Evolutionary conservation across 257 asterid genomes (phyloP).

Genomic region (Solanum raphanifolium): DNA sequence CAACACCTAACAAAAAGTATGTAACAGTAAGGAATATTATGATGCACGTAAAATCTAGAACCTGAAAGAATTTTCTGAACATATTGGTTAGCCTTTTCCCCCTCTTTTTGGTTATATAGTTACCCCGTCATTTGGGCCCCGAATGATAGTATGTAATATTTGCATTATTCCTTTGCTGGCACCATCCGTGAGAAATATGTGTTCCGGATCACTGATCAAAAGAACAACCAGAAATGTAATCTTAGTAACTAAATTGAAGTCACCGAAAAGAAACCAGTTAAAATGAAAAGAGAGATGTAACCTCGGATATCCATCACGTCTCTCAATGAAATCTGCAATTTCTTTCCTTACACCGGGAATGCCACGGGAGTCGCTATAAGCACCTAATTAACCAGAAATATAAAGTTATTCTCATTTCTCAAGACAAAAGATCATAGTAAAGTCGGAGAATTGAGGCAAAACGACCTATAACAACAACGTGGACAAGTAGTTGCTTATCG

Average conservation of each 20-base stretch:
- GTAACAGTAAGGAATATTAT: neutral
- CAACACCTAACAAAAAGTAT: slow-evolving; percentile 41
- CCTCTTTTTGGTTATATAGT: neutral
- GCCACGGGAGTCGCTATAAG: slow-evolving; percentile 97
- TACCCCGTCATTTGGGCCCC: slow-evolving; percentile 74
- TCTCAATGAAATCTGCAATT: slow-evolving; percentile 84
- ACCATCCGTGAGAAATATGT: slow-evolving; percentile 85
- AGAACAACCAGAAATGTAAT: neutral
- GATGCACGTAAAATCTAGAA: neutral
- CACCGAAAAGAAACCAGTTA: neutral
- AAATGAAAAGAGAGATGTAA: slow-evolving; percentile 6
- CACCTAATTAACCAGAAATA: slow-evolving; percentile 41
- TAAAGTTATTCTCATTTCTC: neutral
- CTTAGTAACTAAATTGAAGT: neutral
- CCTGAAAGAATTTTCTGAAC: neutral
- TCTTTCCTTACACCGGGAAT: slow-evolving; percentile 92
- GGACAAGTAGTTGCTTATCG: neutral
- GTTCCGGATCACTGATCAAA: slow-evolving; percentile 83
- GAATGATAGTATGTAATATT: slow-evolving; percentile 58
- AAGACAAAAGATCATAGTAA: neutral
- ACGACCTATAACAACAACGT: neutral
- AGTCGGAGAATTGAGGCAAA: neutral
- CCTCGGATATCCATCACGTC: slow-evolving; percentile 99
- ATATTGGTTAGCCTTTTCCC: neutral
- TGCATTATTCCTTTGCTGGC: slow-evolving; percentile 99